phyloP scores from a whole-genome alignment of 139 green algal species.

The Chlamydomonas eustigma region DNA sequence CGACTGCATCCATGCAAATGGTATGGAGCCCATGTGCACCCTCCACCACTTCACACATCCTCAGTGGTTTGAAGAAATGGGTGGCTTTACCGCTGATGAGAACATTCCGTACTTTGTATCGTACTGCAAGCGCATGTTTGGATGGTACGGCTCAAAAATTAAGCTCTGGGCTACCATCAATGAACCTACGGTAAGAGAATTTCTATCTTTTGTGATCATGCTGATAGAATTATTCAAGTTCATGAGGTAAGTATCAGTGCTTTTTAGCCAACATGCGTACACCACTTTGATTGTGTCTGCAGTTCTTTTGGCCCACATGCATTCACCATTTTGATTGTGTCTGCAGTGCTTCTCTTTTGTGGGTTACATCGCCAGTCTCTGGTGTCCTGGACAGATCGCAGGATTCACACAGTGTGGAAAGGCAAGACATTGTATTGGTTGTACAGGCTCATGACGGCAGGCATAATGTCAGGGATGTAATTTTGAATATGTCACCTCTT shows the following conservation, averaged over 20 bases:
- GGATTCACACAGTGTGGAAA: not conserved
- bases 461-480: no score
- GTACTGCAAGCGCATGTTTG: constrained; percentile 35
- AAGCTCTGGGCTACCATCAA: constrained; percentile 60
- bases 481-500: no score
- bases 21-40: constrained; percentile 44
- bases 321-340: no score
- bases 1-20: constrained; percentile 19
- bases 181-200: constrained; percentile 73
- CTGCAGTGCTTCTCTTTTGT: constrained; percentile 27
- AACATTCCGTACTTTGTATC: constrained; percentile 76
- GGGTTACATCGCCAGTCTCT: constrained; percentile 41
- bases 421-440: no score
- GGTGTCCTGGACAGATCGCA: constrained; percentile 21
- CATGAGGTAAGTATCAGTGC: no score
- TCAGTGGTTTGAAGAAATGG: constrained; percentile 68
- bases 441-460: no score
- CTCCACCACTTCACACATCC: constrained; percentile 57
- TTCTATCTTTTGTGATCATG: no score
- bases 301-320: no score
- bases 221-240: no score
- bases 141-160: not conserved
- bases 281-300: no score
- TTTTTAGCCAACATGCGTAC: no score
- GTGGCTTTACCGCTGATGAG: constrained; percentile 63